phyloP scores from a whole-genome alignment of 768 basidiomycete species.

The Pleurotus tuber-regium region DNA sequence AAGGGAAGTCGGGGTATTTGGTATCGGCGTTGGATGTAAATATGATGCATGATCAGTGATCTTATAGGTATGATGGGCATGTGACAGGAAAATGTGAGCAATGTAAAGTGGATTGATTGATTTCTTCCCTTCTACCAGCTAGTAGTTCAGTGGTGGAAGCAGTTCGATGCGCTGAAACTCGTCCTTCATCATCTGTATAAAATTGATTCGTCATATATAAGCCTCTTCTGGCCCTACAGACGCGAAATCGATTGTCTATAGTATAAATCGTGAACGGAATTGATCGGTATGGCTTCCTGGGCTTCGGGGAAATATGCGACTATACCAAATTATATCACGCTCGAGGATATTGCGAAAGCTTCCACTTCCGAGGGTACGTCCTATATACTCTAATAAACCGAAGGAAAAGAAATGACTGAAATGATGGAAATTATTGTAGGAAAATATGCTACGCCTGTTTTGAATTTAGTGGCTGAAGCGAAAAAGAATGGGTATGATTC shows the following conservation, averaged over 20 bases:
- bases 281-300: slow-evolving; percentile 35
- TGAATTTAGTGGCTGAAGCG: slow-evolving; percentile 49
- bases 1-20: no score
- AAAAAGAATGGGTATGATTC: slow-evolving; percentile 69
- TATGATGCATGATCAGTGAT: no score
- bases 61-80: no score
- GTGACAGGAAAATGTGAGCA: no score
- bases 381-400: not conserved
- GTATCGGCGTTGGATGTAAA: no score
- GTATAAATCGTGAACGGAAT: not conserved
- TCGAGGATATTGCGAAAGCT: slow-evolving; percentile 38
- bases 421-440: slow-evolving; percentile 1
- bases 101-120: no score
- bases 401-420: slow-evolving; percentile 11
- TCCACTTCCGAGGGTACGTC: slow-evolving; percentile 8
- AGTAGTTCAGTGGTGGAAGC: no score
- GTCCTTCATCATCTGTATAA: no score
- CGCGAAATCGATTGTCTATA: not conserved
- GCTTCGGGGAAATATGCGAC: slow-evolving; percentile 32
- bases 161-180: no score
- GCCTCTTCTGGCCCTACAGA: no score
- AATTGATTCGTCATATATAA: no score
- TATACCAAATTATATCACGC: slow-evolving; percentile 35
- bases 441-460: slow-evolving; percentile 43
- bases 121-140: no score